Evolutionary conservation across 768 basidiomycete species (phyloP), one percentile per base, ranked within the genome.

Genomic region (Termitomyces sp.): DNA sequence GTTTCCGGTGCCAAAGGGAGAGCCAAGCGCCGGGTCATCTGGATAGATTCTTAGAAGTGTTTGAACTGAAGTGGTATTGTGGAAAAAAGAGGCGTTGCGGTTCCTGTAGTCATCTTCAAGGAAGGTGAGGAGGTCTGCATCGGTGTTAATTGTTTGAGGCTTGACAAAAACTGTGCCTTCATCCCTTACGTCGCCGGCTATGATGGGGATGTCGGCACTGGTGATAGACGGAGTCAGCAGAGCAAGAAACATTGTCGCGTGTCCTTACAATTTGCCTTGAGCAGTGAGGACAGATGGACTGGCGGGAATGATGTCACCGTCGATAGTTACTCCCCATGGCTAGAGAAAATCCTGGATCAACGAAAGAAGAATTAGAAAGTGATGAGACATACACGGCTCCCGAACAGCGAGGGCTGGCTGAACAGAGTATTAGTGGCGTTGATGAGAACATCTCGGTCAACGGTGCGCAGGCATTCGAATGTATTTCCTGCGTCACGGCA

Each of bases 1-100:
- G 51, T 75, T 71, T 36, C 77, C 77, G 1, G 79, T 79, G 22
- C 66, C 66, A 59, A 69, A 81, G 0, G 79, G 79, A 1, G 75
- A 75, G 4, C 79, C 78, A 31, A 72, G 61, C 15, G 73, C 60
- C 6, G 79, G 75, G 36, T 68, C 51, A 37, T 77, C 57, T 0
- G 78, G 79, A 63, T 81, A 81, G 3, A 77, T 61, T 10, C 69
- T 47, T 1, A 74, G 22, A 10, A 78, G 34, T 1, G 42, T 53
- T 4, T 60, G 47, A 4, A 59, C 53, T 16, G 61, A 60, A 24
- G 68, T 58, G 5, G 65, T 52, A 18, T 52, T 54, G 6, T 67
- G 58, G 67, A 59, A 62, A 57, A 61, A 58, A 55, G 60, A 56
- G 60, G 45, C 64, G 16, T 56, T 61, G n/a, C 62, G 62, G 45